Evolutionary conservation across 2,329 filamentous ascomycete genomes (phyloP), one percentile per base, ranked within the genome.

Genomic region (Orbilia ellipsospora): DNA sequence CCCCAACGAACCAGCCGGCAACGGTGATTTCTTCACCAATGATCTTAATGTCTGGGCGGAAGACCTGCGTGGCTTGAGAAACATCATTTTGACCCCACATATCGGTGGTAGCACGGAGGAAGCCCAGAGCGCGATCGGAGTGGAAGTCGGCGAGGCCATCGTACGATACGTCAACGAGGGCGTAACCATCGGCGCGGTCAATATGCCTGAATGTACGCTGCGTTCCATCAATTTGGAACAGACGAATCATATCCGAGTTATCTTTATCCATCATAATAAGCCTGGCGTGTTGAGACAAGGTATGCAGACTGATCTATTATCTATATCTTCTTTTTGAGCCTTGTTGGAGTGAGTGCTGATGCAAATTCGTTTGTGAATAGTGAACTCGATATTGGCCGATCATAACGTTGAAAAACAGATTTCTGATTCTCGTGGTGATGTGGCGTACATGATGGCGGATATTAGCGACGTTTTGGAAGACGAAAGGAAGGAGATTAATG

Each of bases 321-420:
- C 13, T 3, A 2, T 51, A n/a, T 16, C 45, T 18, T 51, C 48
- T 52, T 20, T 23, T 18, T 7, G 48, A 1, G n/a, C 7, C 18
- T 5, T 18, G 23, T 23, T 23, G 3, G 18, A 13, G 8, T 5
- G 18, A 12, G 6, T 52, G 26, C 48, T 52, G 28, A 40, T 40
- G 16, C 18, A 20, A 4, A 77, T 80, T 74, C 81, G 56, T 36
- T 4, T 20, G 10, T 56, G 23, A 20, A 10, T 77, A 90, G 95
- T 99, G 78, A 99, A 99, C 86, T 92, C 95, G 81, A 93, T 98
- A 77, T 87, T 99, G 56, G 92, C 91, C 51, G 90, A 96, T 80
- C 94, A 99, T 86, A 99, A 99, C 83, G 94, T 99, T 79, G 94
- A 97, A 85, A 98, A 98, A 87, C 95, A 99, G 84, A 98, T 96